Conservation (phyloP, 108 stramenopile genomes). For the Pseudonitzschia delicatissima region DNA sequence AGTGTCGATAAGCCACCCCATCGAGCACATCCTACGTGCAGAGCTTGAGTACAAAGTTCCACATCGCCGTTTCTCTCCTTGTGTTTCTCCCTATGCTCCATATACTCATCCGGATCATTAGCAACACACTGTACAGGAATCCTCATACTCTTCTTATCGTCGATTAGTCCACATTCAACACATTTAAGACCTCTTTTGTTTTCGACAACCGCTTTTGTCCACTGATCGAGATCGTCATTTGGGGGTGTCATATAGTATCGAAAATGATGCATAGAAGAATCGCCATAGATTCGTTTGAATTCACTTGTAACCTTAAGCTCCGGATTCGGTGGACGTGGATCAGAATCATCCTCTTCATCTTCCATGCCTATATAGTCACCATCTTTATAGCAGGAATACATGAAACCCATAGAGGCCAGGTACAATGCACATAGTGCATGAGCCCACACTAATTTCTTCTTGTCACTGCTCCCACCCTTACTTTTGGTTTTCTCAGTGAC, state of each 20-base stretch:
- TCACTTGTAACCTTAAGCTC: background rate
- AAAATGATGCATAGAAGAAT: slow-evolving; percentile 4
- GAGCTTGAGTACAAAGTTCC: background rate
- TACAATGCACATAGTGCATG: slow-evolving; percentile 13
- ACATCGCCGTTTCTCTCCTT: slow-evolving; percentile 1
- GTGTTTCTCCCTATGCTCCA: slow-evolving; percentile 9
- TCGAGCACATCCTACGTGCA: slow-evolving; percentile 10
- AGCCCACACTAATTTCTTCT: slow-evolving; percentile 1
- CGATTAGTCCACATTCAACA: slow-evolving; percentile 6
- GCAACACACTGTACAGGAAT: slow-evolving; percentile 14
- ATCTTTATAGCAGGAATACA: slow-evolving; percentile 8
- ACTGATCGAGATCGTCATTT: background rate
- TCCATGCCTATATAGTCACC: slow-evolving; percentile 4
- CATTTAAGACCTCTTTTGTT: background rate
- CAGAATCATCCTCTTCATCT: background rate
- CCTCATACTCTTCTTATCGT: background rate
- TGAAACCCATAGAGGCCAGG: background rate
- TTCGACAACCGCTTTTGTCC: background rate
- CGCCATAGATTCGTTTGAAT: background rate
- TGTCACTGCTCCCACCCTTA: background rate
- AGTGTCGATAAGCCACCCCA: background rate
- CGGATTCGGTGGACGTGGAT: slow-evolving; percentile 1
- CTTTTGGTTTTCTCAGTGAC: background rate
- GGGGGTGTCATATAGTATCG: slow-evolving; percentile 4
- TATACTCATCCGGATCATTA: slow-evolving; percentile 7